These are phyloP conservation scores for Mycena epipterygia DNA, from an alignment of 768 basidiomycete species.

Conservation along the genomic window DNA sequence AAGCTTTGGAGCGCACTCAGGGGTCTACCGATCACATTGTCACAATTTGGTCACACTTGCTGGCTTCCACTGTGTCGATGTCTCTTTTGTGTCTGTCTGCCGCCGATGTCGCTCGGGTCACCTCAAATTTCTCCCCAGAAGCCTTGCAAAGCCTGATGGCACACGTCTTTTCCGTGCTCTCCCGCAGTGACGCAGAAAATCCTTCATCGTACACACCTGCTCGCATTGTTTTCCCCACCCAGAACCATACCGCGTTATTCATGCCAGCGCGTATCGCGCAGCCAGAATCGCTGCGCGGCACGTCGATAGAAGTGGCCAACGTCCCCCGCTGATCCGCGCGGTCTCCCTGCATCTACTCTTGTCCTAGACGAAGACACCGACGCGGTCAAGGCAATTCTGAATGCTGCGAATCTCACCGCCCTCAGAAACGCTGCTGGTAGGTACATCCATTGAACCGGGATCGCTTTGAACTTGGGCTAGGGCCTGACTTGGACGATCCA, in stretches of 20 bases:
- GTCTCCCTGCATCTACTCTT: conserved; percentile 83
- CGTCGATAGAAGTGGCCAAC: conserved; percentile 86
- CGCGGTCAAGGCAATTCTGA: conserved; percentile 79
- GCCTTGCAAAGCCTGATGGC: conserved; percentile 71
- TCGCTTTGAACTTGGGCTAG: no score
- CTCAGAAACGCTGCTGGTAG: conserved; percentile 86
- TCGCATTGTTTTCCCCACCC: conserved; percentile 67
- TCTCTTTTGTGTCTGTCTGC: conserved; percentile 71
- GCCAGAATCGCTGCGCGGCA: conserved; percentile 51
- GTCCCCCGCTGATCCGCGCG: conserved; percentile 54
- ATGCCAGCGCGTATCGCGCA: conserved; percentile 82
- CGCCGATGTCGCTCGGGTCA: conserved; percentile 66
- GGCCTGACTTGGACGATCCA: no score
- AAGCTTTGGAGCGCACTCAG: no score
- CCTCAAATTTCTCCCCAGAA: conserved; percentile 57
- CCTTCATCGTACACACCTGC: conserved; percentile 63
- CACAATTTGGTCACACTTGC: no score
- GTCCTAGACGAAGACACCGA: conserved; percentile 82
- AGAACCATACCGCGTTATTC: conserved; percentile 75
- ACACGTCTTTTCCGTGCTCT: conserved; percentile 66
- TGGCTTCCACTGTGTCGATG: no score
- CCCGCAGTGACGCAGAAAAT: conserved; percentile 34
- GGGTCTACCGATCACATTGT: no score
- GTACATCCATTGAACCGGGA: no score
- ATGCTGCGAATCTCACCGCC: conserved; percentile 83